Conservation (phyloP, 306 rosid species). For the Glycine latifolia region DNA sequence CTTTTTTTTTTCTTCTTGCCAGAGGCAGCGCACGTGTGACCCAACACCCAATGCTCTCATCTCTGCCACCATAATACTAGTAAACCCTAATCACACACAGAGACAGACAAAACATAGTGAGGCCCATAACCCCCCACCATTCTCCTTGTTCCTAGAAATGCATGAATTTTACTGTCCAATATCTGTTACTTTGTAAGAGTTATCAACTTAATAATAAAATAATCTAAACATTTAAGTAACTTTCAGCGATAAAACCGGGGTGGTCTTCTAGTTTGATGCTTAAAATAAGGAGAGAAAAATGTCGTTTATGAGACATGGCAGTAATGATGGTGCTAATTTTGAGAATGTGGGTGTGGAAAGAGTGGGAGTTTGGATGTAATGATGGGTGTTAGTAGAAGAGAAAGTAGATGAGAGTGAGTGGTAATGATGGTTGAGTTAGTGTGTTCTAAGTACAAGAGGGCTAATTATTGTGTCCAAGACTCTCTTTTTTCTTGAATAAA, state of each 20-base stretch:
- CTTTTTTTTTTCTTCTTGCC: constrained; percentile 47
- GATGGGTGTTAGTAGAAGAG: constrained; percentile 53
- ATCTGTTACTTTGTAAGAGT: constrained; percentile 43
- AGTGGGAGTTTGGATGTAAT: constrained; percentile 56
- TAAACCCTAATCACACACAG: constrained; percentile 62
- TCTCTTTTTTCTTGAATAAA: constrained; percentile 42
- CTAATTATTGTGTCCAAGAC: constrained; percentile 52
- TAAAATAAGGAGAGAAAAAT: neutral
- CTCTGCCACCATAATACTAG: constrained; percentile 54
- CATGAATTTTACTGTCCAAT: constrained; percentile 48
- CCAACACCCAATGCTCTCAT: constrained; percentile 75
- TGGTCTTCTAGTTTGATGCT: neutral
- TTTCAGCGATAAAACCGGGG: neutral
- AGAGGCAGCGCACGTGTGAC: constrained; percentile 91
- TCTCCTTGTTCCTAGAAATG: constrained; percentile 50
- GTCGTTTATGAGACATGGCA: neutral
- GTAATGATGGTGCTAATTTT: constrained; percentile 41
- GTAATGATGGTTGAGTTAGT: constrained; percentile 47
- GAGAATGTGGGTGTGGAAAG: constrained; percentile 34
- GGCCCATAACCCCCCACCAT: constrained; percentile 57
- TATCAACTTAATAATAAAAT: constrained; percentile 36
- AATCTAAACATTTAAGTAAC: constrained; percentile 5
- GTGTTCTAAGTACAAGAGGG: constrained; percentile 48
- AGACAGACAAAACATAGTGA: constrained; percentile 51
- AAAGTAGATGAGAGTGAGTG: constrained; percentile 39